A percentile compares a stretch with the other conserved stretches of the same genome.
Evolutionary conservation across 2,329 filamentous ascomycete species (phyloP).

Genomic region (Aspergillus phoenicis): DNA sequence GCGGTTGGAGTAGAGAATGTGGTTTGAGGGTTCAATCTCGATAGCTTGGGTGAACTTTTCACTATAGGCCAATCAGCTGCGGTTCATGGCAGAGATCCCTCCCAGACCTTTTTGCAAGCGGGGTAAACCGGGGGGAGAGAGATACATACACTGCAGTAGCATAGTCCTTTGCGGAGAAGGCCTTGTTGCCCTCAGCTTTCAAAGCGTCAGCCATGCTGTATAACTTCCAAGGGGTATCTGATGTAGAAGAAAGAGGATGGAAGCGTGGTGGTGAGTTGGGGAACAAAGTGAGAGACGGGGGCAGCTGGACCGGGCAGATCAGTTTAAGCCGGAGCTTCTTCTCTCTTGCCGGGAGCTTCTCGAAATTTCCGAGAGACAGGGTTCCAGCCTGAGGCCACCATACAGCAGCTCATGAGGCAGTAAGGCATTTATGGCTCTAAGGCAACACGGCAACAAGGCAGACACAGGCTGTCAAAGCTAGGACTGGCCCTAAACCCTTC

Average conservation of each 20-base stretch:
- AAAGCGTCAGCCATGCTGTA: conserved; percentile 73
- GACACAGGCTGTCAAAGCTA: conserved; percentile 10
- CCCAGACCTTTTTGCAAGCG: conserved; percentile 14
- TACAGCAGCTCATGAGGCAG: conserved; percentile 6
- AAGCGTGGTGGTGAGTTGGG: conserved; percentile 3
- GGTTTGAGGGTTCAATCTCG: conserved; percentile 81
- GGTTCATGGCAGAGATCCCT: background rate
- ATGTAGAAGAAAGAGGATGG: background rate
- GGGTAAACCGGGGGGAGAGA: conserved; percentile 24
- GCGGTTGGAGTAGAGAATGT: conserved; percentile 97
- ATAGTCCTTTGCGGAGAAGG: conserved; percentile 97
- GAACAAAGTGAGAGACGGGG: conserved; percentile 13
- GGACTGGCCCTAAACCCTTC: conserved; percentile 23
- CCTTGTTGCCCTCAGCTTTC: conserved; percentile 97
- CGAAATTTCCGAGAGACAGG: conserved; percentile 45
- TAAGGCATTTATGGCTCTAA: conserved; percentile 16
- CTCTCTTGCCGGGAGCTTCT: conserved; percentile 38
- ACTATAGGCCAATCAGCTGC: conserved; percentile 51
- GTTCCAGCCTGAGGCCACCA: conserved; percentile 28
- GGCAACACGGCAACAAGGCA: conserved; percentile 13
- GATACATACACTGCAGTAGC: conserved; percentile 88
- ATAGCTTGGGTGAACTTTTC: conserved; percentile 95
- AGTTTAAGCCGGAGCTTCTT: conserved; percentile 26
- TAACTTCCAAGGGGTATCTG: conserved; percentile 8
- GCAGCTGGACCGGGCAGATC: conserved; percentile 14